phyloP scores from a whole-genome alignment of 164 flowering plant genomes.

The Brasenia schreberi region DNA sequence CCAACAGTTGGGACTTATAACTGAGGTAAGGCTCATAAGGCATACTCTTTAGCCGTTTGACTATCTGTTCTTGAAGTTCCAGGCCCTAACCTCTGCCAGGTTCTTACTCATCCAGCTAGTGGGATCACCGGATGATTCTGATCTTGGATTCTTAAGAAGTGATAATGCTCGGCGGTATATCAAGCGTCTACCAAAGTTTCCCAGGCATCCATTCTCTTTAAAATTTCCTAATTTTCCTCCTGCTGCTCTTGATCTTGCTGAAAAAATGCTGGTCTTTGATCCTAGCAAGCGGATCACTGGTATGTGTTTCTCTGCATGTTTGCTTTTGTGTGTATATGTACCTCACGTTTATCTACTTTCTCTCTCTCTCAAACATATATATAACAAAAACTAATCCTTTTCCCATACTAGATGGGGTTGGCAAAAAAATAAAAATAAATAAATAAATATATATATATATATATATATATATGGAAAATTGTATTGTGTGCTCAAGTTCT shows the following conservation, averaged over 20 bases:
- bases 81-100: background rate
- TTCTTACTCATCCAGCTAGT: constrained; percentile 18
- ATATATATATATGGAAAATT: too few relatives aligned
- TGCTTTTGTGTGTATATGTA: background rate
- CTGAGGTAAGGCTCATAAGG: constrained; percentile 33
- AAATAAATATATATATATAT: too few relatives aligned
- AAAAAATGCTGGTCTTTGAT: constrained; percentile 90
- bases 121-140: constrained; percentile 44
- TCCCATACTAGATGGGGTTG: too few relatives aligned
- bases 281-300: constrained; percentile 87
- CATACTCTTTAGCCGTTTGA: background rate
- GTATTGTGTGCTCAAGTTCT: too few relatives aligned
- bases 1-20: constrained; percentile 67
- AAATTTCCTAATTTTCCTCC: constrained; percentile 56
- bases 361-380: too few relatives aligned
- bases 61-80: background rate
- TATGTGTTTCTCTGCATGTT: constrained; percentile 7
- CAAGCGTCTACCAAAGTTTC: constrained; percentile 25
- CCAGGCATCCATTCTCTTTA: constrained; percentile 39
- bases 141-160: constrained; percentile 38
- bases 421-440: too few relatives aligned
- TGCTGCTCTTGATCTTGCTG: constrained; percentile 69
- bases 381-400: too few relatives aligned
- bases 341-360: too few relatives aligned
- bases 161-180: constrained; percentile 38